phyloP scores from a whole-genome alignment of 805 yeast species.

The Candida parachauliodes region DNA sequence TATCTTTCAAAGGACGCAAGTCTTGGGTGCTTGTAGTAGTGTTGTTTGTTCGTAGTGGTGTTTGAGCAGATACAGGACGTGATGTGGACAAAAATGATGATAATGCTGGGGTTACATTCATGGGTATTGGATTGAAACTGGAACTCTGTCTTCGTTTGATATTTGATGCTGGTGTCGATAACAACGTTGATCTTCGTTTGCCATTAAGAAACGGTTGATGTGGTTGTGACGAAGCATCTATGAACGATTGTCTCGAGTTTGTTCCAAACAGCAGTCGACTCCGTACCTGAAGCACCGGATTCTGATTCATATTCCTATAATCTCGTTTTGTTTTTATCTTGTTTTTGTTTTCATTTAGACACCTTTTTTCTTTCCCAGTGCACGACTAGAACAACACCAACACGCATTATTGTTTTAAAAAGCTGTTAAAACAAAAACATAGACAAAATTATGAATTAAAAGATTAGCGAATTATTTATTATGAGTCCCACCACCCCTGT shows the following conservation, averaged over 20 bases:
- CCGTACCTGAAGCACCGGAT: conserved; percentile 1
- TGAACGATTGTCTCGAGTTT: conserved; percentile 4
- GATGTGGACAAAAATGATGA: too few relatives aligned
- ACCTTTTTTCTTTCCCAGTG: too few relatives aligned
- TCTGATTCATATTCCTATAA: too few relatives aligned
- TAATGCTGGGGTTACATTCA: conserved; percentile 10
- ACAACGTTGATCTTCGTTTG: conserved; percentile 25
- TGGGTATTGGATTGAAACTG: background rate
- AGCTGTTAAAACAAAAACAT: too few relatives aligned
- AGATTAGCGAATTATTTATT: background rate
- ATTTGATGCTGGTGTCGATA: conserved; percentile 33
- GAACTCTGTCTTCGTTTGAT: conserved; percentile 22
- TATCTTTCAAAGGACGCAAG: conserved; percentile 77
- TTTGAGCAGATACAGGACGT: conserved; percentile 11
- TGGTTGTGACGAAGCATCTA: conserved; percentile 4
- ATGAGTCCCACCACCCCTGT: conserved; percentile 32
- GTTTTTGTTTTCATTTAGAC: too few relatives aligned
- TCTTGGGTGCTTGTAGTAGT: conserved; percentile 44
- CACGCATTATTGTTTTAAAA: background rate
- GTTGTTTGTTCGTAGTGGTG: conserved; percentile 4
- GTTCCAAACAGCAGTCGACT: conserved; percentile 3
- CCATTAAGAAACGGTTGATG: conserved; percentile 10
- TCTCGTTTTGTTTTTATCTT: too few relatives aligned
- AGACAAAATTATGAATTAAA: background rate
- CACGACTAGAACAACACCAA: background rate